Base-by-base conservation (phyloP, 345 rosid species). In the Hibiscus syriacus region DNA sequence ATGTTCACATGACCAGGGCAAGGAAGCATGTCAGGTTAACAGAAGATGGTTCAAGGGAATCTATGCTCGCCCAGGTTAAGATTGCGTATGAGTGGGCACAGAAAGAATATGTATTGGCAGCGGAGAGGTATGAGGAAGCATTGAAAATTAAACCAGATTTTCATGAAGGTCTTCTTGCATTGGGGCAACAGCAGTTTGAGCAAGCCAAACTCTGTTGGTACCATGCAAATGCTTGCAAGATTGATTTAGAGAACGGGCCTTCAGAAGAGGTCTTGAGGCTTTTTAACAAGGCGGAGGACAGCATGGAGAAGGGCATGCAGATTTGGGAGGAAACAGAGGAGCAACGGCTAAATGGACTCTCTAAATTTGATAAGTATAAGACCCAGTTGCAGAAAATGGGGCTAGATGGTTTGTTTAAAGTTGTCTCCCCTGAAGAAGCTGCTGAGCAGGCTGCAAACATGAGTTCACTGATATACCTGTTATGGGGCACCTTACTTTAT, bases 121-220 rank as follows among this genome's bases (percentile, higher is more conserved):
- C 85, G 70, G 72, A 57, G 75, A 92, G 79, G 85, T 95, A 92
- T 39, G 90, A 83, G 71, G 88, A 86, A 79, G 90, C 99, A 38
- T 41, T 95, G 58, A 84, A 80, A 75, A 73, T 92, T 14, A 95
- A 92, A 80, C 90, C 92, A 22, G 96, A 95, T 59, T 95, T 95
- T 70, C 87, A 88, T 34, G 99, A 95, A 86, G 92, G 85, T 66
- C 82, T 84, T 82, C 92, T 94, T 34, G 99, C 99, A 39, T 88
- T 92, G 69, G 99, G 98, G 29, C 99, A 88, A 58, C 92, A 92
- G 80, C 96, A 92, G 72, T 92, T 92, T 77, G 99, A 94, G 77
- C 90, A 86, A 76, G 98, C 99, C 70, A 91, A 88, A 82, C 95
- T 94, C 74, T 84, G 83, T 74, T 94, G 99, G 99, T 89, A 84